Evolutionary conservation across 768 basidiomycete genomes (phyloP).

Genomic region (Trametes coccinea): DNA sequence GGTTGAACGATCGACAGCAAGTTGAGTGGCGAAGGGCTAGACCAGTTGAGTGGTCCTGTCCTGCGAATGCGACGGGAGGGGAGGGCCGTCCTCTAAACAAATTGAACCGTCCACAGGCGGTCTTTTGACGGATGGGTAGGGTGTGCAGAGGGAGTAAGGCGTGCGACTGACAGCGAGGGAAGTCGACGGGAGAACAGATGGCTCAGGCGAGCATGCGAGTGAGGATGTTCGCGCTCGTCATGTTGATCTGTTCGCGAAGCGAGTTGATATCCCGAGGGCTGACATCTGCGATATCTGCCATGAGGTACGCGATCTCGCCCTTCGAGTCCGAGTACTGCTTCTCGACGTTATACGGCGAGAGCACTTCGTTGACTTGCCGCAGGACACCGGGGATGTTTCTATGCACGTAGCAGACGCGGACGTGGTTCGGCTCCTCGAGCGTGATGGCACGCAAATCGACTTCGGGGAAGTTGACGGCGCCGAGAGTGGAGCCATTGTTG

Average conservation of each 20-base stretch:
- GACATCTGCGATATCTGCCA: conserved; percentile 96
- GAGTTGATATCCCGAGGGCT: conserved; percentile 75
- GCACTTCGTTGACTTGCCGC: conserved; percentile 88
- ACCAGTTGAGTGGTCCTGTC: conserved; percentile 54
- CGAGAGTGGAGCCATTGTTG: conserved; percentile 86
- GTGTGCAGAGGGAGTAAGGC: not conserved
- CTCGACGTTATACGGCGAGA: conserved; percentile 96
- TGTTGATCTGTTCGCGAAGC: conserved; percentile 75
- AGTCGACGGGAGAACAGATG: not conserved
- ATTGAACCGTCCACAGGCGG: conserved; percentile 39
- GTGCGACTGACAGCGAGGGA: too few species aligned
- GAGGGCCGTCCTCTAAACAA: conserved; percentile 15
- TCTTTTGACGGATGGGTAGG: conserved; percentile 22
- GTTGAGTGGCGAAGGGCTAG: conserved; percentile 28
- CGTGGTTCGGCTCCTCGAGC: conserved; percentile 73
- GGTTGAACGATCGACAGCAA: conserved; percentile 20
- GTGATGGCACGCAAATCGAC: conserved; percentile 94
- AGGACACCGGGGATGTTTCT: conserved; percentile 95
- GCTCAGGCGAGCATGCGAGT: conserved; percentile 74
- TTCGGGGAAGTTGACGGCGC: conserved; percentile 98
- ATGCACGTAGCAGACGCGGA: conserved; percentile 95
- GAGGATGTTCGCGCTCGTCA: conserved; percentile 84
- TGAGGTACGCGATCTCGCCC: conserved; percentile 89
- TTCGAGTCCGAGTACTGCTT: conserved; percentile 99
- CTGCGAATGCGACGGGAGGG: conserved; percentile 23